Conservation (phyloP, 1,139 yeast genomes). For the Scheffersomyces stambukii region DNA sequence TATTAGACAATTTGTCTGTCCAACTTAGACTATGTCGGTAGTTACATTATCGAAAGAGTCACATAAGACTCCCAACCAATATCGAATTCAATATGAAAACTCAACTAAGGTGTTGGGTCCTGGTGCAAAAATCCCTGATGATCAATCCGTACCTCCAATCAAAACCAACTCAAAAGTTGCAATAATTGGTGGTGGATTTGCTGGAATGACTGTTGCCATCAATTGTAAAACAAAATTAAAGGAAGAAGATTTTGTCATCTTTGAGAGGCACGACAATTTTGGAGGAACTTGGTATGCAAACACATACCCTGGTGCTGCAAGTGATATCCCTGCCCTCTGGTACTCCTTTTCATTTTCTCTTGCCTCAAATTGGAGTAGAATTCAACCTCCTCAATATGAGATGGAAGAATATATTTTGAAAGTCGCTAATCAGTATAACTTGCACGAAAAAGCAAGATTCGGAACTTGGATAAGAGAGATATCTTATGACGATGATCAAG, state of each 20-base stretch:
- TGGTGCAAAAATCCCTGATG: slow-evolving; percentile 12
- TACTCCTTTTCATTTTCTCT: slow-evolving; percentile 39
- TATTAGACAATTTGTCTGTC: no score
- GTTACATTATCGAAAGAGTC: slow-evolving; percentile 28
- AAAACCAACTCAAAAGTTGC: slow-evolving; percentile 27
- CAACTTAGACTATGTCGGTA: no score
- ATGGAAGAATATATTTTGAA: slow-evolving; percentile 42
- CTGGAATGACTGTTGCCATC: slow-evolving; percentile 36
- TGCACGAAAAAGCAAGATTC: slow-evolving; percentile 28
- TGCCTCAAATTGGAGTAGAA: slow-evolving; percentile 40
- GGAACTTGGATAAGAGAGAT: slow-evolving; percentile 25
- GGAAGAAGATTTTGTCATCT: slow-evolving; percentile 32
- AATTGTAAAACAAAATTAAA: slow-evolving; percentile 26
- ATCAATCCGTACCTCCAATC: slow-evolving; percentile 18
- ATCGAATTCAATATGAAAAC: slow-evolving; percentile 26
- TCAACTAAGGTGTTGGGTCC: slow-evolving; percentile 26
- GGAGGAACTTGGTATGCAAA: slow-evolving; percentile 60
- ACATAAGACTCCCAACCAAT: slow-evolving; percentile 29
- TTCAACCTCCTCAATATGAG: slow-evolving; percentile 48
- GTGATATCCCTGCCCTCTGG: slow-evolving; percentile 49
- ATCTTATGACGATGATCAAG: slow-evolving; percentile 26
- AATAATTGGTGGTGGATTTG: slow-evolving; percentile 49
- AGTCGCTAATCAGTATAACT: slow-evolving; percentile 32
- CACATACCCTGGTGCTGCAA: slow-evolving; percentile 52
- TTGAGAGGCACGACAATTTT: slow-evolving; percentile 41